Percentiles rank a stretch among this genome's conserved stretches.
Conservation (phyloP, 1,139 yeast genomes). For the Debaryomyces nepalensis region DNA sequence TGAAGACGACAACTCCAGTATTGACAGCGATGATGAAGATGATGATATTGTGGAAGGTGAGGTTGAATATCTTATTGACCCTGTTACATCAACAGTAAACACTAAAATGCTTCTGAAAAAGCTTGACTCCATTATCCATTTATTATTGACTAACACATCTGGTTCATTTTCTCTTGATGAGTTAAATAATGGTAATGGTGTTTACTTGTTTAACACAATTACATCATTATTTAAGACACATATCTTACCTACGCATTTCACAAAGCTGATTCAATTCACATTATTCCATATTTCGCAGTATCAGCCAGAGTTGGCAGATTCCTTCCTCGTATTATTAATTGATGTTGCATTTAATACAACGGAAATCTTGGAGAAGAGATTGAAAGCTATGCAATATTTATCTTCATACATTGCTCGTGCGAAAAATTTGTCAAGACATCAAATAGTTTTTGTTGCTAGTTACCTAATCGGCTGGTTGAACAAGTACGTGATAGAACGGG, state of each 20-base stretch:
- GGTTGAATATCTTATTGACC: constrained; percentile 43
- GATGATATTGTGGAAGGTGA: constrained; percentile 40
- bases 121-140: constrained; percentile 66
- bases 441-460: constrained; percentile 76
- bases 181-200: constrained; percentile 64
- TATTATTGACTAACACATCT: constrained; percentile 57
- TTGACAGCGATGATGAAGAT: constrained; percentile 21
- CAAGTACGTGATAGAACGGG: constrained; percentile 80
- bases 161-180: constrained; percentile 55
- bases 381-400: constrained; percentile 89
- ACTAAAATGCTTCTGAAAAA: constrained; percentile 65
- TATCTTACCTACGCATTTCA: constrained; percentile 88
- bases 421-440: constrained; percentile 67
- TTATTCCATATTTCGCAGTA: constrained; percentile 82
- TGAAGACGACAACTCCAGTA: constrained; percentile 17
- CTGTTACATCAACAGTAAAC: constrained; percentile 52
- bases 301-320: constrained; percentile 81
- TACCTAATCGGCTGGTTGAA: constrained; percentile 84
- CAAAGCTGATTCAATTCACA: constrained; percentile 85
- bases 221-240: constrained; percentile 80
- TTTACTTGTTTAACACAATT: constrained; percentile 75
- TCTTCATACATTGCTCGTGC: constrained; percentile 94
- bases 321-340: constrained; percentile 78
- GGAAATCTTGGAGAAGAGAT: constrained; percentile 73
- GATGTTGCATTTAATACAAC: constrained; percentile 76